These are phyloP conservation scores for Cadophora malorum DNA, from an alignment of 2,329 filamentous ascomycete genomes.

Conservation along the genomic window DNA sequence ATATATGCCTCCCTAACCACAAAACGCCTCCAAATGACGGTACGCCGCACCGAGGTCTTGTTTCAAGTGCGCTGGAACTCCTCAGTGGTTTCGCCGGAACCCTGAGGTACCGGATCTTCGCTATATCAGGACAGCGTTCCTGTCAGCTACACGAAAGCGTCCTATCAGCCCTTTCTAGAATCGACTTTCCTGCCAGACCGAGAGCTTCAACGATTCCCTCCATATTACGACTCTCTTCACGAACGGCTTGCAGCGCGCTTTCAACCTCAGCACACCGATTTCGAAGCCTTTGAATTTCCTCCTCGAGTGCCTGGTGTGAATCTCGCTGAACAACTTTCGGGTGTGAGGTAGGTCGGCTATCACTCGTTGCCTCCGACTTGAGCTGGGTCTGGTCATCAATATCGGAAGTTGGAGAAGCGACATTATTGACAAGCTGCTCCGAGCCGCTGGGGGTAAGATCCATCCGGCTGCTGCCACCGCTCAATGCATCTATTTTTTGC, in stretches of 20 bases:
- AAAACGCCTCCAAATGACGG: conserved; percentile 13
- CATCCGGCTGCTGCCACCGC: conserved; percentile 15
- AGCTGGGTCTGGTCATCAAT: conserved; percentile 20
- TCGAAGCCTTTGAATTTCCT: conserved; percentile 39
- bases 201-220: conserved; percentile 38
- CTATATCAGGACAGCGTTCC: neutral
- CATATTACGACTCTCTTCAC: conserved; percentile 41
- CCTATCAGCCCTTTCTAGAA: conserved; percentile 34
- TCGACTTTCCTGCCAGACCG: conserved; percentile 33
- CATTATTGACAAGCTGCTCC: neutral
- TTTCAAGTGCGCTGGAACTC: conserved; percentile 5
- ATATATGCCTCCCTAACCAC: conserved; percentile 9
- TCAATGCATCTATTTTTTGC: conserved; percentile 38
- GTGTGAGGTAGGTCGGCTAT: conserved; percentile 18
- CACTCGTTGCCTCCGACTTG: conserved; percentile 29
- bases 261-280: conserved; percentile 40
- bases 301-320: conserved; percentile 32
- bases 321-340: conserved; percentile 22
- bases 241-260: conserved; percentile 35
- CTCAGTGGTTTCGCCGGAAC: neutral
- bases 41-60: conserved; percentile 9
- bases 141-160: conserved; percentile 26
- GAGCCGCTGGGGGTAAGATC: conserved; percentile 14
- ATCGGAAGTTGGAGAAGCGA: conserved; percentile 19
- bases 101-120: neutral